Base-by-base conservation (phyloP, 177 flowering plant genomes). In the Tripterygium wilfordii region DNA sequence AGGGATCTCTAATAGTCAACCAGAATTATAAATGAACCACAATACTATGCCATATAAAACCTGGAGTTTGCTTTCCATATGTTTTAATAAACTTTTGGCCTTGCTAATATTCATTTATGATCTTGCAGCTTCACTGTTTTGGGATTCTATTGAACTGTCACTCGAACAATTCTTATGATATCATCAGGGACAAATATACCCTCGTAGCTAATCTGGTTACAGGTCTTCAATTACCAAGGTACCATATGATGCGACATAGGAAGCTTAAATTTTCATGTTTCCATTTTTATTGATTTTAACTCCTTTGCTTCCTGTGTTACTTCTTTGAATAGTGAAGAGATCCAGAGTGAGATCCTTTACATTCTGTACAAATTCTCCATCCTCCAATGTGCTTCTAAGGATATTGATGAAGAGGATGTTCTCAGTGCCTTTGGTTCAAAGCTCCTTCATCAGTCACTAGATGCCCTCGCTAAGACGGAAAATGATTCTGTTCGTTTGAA, bases 111-210 rank as follows among this genome's bases (percentile, higher is more conserved):
- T n/a, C n/a, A n/a, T n/a, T n/a, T n/a, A n/a, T n/a, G n/a, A n/a
- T n/a, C n/a, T n/a, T 77, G 72, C 80, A 91, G 98, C 82, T 91
- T 35, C 95, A 91, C 53, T 91, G 95, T 67, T 68, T 88, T n/a
- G 98, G 98, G 19, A 53, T 82, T 33, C 76, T 91, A 30, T 56
- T 88, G 71, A 71, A 72, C 49, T 48, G 66, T 45, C 62, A 57
- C 54, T 59, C 23, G 7, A 49, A 28, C 31, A 65, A 72, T 64
- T 71, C 71, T 24, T 65, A 56, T 37, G 54, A 35, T 15, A 54
- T 72, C 56, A 74, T 85, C 49, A 78, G 60, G 53, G 73, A 75
- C 52, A 83, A 63, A 51, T 49, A 65, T 41, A 68, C 68, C 19
- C 76, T 91, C 33, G 48, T 79, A 35, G 62, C 71, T 45, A 81